Evolutionary conservation across 768 basidiomycete genomes (phyloP), one percentile per base, ranked within the genome.

Genomic region (Hygrophorus russula): DNA sequence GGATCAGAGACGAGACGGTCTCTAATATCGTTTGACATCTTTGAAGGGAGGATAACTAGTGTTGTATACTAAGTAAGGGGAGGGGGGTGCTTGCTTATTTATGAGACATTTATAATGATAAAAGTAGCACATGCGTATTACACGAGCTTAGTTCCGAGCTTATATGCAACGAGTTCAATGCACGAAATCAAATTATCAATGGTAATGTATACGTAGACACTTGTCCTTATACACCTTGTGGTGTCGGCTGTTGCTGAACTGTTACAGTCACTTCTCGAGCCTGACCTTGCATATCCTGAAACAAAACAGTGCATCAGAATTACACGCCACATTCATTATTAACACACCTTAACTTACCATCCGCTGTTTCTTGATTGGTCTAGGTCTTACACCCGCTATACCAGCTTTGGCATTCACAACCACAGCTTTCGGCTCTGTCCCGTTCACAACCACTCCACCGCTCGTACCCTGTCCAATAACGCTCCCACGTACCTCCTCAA

Each of bases 281-380:
- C 48, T 79, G 78, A n/a, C 78, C 80, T 54, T 77, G 74, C 47
- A 68, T 59, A 49, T 82, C 81, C 80, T 82, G 24, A 30, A 41
- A 15, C 17, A 45, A 10, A 9, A 24, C 18, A 32, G 12, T 11
- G 14, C 13, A 10, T 10, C 13, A 13, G 15, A 33, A 44, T 45
- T 43, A 41, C 38, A 29, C 28, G 9, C 42, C 12, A 45, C 29
- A 34, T 33, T 15, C 35, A 33, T 34, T n/a, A n/a, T n/a, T n/a
- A n/a, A n/a, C n/a, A n/a, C n/a, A n/a, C n/a, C n/a, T n/a, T n/a
- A n/a, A 68, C 77, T 53, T 51, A 85, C 83, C 76, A 82, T 67
- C 48, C 80, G 71, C 55, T 77, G 81, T 61, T 82, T 86, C 71
- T 87, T 87, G 34, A 79, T 55, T 15, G 83, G 83, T 50, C 83